These are phyloP conservation scores for Colletotrichum lupini DNA, from an alignment of 2,329 filamentous ascomycete species.

Conservation along the genomic window DNA sequence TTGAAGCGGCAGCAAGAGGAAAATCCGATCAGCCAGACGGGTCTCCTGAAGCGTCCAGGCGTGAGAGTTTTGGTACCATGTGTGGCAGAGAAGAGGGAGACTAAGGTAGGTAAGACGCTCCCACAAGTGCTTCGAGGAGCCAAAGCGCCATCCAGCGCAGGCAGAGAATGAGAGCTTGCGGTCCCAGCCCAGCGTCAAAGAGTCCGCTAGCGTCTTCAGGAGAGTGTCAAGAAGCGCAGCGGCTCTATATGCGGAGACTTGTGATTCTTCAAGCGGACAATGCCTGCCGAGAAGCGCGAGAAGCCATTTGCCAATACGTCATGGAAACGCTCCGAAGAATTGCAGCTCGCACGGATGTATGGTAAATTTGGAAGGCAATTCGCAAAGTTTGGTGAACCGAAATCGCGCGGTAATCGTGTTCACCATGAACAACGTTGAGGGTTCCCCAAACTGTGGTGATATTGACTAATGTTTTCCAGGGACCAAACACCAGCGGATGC, in stretches of 20 bases:
- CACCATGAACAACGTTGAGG: background rate
- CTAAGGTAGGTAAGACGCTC: background rate
- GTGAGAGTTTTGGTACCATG: background rate
- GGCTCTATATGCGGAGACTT: background rate
- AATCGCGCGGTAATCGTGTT: background rate
- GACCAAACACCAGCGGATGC: background rate
- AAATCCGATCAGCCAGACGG: background rate
- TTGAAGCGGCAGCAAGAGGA: slow-evolving; percentile 12
- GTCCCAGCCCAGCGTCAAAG: slow-evolving; percentile 23
- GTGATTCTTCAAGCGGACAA: background rate
- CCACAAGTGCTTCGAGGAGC: background rate
- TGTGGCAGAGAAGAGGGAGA: background rate
- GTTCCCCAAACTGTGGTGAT: background rate
- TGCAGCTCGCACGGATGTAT: background rate
- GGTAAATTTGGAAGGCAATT: background rate
- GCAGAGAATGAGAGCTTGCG: slow-evolving; percentile 4
- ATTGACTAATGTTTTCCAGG: background rate
- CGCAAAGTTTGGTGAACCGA: background rate
- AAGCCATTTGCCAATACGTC: background rate
- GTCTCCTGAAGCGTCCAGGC: slow-evolving; percentile 25
- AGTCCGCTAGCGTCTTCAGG: slow-evolving; percentile 18
- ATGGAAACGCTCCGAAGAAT: background rate
- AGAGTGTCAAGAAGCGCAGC: slow-evolving; percentile 3
- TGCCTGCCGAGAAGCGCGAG: background rate
- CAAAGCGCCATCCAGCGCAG: slow-evolving; percentile 25